These are phyloP conservation scores for Porcisia hertigi DNA, from an alignment of 208 protist genomes.

Conservation along the genomic window DNA sequence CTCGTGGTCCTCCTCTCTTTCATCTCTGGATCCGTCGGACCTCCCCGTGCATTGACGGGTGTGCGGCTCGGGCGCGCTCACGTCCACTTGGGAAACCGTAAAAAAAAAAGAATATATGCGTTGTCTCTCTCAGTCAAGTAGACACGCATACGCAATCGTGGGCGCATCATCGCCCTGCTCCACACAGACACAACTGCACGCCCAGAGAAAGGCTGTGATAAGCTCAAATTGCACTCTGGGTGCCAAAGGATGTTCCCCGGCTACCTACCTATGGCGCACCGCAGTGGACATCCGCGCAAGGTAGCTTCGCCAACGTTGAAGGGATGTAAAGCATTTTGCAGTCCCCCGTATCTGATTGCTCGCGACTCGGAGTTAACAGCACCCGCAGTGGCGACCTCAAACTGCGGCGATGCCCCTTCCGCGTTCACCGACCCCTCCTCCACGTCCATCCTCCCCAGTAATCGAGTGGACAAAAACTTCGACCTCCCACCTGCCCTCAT, in stretches of 20 bases:
- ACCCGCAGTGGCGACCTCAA: background rate
- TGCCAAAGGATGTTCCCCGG: conserved; percentile 1
- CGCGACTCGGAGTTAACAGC: background rate
- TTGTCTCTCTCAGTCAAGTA: no score
- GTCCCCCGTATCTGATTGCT: background rate
- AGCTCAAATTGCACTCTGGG: background rate
- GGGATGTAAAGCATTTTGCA: no score
- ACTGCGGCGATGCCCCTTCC: background rate
- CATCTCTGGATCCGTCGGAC: no score
- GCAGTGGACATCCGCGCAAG: background rate
- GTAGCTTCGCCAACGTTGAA: background rate
- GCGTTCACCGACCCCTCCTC: background rate
- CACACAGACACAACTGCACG: background rate
- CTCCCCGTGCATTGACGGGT: no score
- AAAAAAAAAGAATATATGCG: no score
- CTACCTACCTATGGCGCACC: background rate
- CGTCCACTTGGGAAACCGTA: no score
- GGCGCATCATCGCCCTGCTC: background rate
- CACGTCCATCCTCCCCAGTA: background rate
- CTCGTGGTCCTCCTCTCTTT: no score
- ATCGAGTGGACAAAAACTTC: conserved; percentile 22
- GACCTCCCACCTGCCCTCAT: conserved; percentile 51
- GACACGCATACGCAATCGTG: background rate
- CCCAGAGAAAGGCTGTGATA: background rate
- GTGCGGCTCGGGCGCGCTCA: no score